Evolutionary conservation across 768 basidiomycete genomes (phyloP).

Genomic region (Trametopsis cervina): DNA sequence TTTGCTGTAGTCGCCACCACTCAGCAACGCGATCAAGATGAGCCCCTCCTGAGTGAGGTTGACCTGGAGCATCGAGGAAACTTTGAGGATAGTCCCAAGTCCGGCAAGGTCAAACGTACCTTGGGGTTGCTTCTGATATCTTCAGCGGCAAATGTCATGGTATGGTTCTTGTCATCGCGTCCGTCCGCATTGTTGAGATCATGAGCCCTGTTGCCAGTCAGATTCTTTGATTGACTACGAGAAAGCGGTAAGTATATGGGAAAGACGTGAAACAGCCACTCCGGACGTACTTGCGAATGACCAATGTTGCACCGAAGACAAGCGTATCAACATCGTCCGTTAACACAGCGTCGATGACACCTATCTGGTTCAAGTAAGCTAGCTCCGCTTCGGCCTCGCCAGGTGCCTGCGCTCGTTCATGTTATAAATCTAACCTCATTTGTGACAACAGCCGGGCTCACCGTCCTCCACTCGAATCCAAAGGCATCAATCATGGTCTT

Average conservation of each 20-base stretch:
- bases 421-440: constrained; percentile 20
- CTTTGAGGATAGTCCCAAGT: neutral
- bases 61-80: constrained; percentile 21
- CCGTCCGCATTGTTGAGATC: constrained; percentile 59
- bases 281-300: constrained; percentile 70
- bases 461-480: constrained; percentile 72
- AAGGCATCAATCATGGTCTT: constrained; percentile 73
- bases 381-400: constrained; percentile 95
- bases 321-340: constrained; percentile 94
- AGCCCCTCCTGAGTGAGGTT: constrained; percentile 57
- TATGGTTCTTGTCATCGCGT: constrained; percentile 68
- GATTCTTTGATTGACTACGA: constrained; percentile 57
- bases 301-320: constrained; percentile 76
- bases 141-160: constrained; percentile 31
- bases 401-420: constrained; percentile 51
- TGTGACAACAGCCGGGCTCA: constrained; percentile 30
- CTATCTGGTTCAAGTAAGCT: constrained; percentile 75
- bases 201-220: constrained; percentile 65
- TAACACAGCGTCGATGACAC: constrained; percentile 80
- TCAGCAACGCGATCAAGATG: constrained; percentile 76
- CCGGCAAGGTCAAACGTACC: no score
- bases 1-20: constrained; percentile 87
- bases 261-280: neutral
- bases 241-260: neutral
- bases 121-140: constrained; percentile 38